Percentiles rank a stretch among this genome's conserved stretches.
Evolutionary conservation across 345 rosid species (phyloP).

Genomic region (Citrus cavaleriei): DNA sequence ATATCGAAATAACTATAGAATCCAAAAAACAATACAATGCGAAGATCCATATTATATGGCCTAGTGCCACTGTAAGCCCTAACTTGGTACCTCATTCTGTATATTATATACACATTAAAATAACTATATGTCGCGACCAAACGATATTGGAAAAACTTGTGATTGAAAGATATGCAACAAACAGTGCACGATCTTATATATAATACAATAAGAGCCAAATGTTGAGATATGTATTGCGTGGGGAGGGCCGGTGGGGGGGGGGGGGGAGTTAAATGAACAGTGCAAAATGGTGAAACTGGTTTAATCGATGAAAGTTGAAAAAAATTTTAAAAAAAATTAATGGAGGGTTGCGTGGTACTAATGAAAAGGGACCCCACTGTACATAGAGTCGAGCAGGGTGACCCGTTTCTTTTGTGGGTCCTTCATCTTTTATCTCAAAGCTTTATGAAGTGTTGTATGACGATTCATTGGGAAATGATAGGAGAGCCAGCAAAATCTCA

Average conservation of each 20-base stretch:
- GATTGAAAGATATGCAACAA: not conserved
- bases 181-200: no score
- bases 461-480: conserved; percentile 31
- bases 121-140: not conserved
- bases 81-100: not conserved
- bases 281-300: conserved; percentile 11
- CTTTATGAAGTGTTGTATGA: conserved; percentile 25
- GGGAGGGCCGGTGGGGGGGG: not conserved
- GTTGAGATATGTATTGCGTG: not conserved
- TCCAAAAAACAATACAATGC: not conserved
- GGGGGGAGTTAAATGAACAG: conserved; percentile 28
- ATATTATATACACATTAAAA: not conserved
- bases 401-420: conserved; percentile 31
- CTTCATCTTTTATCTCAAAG: not conserved
- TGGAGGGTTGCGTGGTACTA: conserved; percentile 23
- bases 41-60: not conserved
- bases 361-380: conserved; percentile 20
- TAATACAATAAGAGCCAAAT: conserved; percentile 2
- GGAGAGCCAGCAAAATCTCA: not conserved
- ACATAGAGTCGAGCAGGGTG: conserved; percentile 15
- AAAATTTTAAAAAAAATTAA: not conserved
- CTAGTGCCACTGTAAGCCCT: not conserved
- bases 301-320: no score
- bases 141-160: not conserved
- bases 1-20: not conserved